These are phyloP conservation scores for Arthroderma sp. DNA, from an alignment of 2,329 filamentous ascomycete genomes.

Conservation along the genomic window DNA sequence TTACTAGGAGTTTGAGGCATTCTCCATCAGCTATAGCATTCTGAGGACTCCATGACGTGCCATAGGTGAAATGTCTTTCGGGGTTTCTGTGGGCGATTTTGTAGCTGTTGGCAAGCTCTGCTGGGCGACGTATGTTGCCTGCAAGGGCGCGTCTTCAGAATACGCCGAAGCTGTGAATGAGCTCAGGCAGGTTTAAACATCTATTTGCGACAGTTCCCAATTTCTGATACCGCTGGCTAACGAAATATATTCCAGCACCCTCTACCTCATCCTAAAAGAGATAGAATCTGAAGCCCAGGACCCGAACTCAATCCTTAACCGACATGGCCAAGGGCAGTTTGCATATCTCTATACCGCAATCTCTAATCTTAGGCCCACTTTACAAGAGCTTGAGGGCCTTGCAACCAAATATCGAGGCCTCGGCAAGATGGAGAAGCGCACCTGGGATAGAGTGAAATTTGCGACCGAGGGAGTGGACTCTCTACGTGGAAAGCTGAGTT, in stretches of 20 bases:
- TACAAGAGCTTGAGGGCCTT: neutral
- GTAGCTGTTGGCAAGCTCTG: neutral
- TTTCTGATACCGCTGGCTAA: neutral
- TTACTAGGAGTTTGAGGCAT: too few species aligned
- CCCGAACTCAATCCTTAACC: neutral
- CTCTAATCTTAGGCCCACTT: neutral
- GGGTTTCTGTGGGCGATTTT: neutral
- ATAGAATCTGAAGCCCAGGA: constrained; percentile 1
- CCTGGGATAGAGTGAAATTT: neutral
- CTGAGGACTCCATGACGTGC: too few species aligned
- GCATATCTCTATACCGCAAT: neutral
- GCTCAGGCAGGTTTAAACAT: neutral
- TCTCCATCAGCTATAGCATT: too few species aligned
- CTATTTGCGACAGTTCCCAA: neutral
- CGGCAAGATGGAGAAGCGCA: neutral
- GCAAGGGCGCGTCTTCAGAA: neutral
- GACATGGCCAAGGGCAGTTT: neutral
- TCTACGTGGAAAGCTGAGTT: neutral
- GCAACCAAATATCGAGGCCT: neutral
- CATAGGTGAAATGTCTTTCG: neutral
- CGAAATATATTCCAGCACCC: neutral
- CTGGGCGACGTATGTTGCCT: neutral
- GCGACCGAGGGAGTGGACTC: neutral
- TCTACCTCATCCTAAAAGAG: constrained; percentile 2
- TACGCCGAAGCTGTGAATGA: neutral